Evolutionary conservation across 768 basidiomycete species (phyloP).

Genomic region (Trametes maxima): DNA sequence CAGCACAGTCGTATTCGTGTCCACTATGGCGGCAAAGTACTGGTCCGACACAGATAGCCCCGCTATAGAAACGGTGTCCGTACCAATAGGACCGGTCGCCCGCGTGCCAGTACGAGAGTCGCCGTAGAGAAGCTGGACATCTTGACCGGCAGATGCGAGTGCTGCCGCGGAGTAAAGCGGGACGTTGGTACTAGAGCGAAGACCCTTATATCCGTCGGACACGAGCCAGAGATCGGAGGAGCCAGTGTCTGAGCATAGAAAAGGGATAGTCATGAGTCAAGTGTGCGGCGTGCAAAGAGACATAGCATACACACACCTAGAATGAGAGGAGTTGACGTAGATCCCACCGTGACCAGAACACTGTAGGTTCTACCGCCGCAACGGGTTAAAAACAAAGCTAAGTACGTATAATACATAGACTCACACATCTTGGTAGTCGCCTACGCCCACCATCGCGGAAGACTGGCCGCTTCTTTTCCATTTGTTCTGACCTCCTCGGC

Average conservation of each 20-base stretch:
- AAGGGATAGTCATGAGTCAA: not conserved
- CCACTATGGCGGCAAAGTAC: conserved; percentile 65
- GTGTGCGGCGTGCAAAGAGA: not conserved
- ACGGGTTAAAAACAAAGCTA: not conserved
- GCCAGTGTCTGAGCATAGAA: conserved; percentile 59
- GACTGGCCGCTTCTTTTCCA: conserved; percentile 30
- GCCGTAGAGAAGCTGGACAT: conserved; percentile 61
- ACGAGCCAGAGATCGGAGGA: conserved; percentile 79
- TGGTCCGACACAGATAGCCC: conserved; percentile 53
- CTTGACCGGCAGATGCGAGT: conserved; percentile 51
- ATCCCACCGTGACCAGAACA: conserved; percentile 60
- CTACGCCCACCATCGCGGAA: conserved; percentile 50
- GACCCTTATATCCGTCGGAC: conserved; percentile 54
- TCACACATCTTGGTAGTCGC: conserved; percentile 66
- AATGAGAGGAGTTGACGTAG: conserved; percentile 53
- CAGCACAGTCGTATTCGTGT: conserved; percentile 66
- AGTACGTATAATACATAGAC: conserved; percentile 23
- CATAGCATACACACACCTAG: conserved; percentile 47
- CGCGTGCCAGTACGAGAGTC: conserved; percentile 73
- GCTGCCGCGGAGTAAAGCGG: conserved; percentile 52
- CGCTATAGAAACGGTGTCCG: conserved; percentile 57
- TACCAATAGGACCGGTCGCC: conserved; percentile 64
- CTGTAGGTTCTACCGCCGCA: conserved; percentile 55
- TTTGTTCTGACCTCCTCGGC: not conserved
- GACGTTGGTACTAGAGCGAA: conserved; percentile 41